Evolutionary conservation across 306 rosid genomes (phyloP), one percentile per base, ranked within the genome.

Genomic region (Vicia faba): DNA sequence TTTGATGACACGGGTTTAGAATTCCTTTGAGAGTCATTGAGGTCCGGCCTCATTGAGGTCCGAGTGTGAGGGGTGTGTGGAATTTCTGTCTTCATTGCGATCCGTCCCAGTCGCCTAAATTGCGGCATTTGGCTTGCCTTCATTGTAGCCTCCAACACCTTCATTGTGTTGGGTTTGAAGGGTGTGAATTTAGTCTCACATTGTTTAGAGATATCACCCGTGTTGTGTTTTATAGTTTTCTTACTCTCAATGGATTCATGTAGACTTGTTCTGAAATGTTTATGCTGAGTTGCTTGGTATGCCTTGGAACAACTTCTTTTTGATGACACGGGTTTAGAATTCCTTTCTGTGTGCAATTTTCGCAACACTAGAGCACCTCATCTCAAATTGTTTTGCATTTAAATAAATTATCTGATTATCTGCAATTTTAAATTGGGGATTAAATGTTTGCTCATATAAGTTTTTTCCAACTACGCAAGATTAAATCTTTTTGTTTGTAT

Each of bases 401-500:
- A 54, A 53, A 53, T 41, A 28, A 2, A 8, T 73, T 63, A 12
- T 18, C 3, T 12, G 8, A 7, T 50, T 20, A 29, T 63, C 39
- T 53, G 48, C 58, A 26, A 61, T 64, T 53, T 64, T n/a, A 26
- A 41, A 18, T 51, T 38, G 28, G n/a, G 18, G 9, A 40, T 18
- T 18, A 15, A 55, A 12, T 72, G 16, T 39, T 62, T 72, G 36
- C 66, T 50, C 46, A 18, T 41, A 12, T 54, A 2, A n/a, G n/a
- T n/a, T n/a, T 16, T 15, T 73, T n/a, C n/a, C n/a, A 54, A 54
- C 18, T 40, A 64, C 20, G 65, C 40, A 41, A 64, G 65, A 29
- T 56, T 41, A 41, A 43, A 64, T 73, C 15, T 63, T 63, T 70
- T 29, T 41, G 51, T 29, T 18, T 26, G 41, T 36, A 43, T 43